Percentiles rank a stretch among this genome's conserved stretches.
Evolutionary conservation across 768 basidiomycete species (phyloP).

Genomic region (Rhodosporidiobolus odoratus): DNA sequence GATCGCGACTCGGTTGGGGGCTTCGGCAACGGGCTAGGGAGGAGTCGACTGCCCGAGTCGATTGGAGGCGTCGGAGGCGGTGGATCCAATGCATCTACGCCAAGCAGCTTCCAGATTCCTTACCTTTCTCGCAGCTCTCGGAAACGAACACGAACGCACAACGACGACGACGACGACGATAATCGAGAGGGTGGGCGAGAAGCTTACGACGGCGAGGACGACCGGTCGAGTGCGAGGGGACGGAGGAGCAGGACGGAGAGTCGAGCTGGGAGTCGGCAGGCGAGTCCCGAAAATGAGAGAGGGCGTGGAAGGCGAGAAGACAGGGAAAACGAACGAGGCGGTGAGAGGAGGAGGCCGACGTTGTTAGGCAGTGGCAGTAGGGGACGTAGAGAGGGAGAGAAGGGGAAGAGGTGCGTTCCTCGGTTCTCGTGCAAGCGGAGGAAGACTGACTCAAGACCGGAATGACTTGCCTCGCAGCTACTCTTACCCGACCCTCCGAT

Average conservation of each 20-base stretch:
- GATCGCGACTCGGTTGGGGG: no score
- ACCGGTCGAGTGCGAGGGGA: background rate
- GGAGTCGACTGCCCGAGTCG: no score
- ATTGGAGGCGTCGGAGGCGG: background rate
- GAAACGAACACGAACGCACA: background rate
- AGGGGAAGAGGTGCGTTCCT: background rate
- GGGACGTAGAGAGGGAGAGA: background rate
- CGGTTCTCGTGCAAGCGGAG: background rate
- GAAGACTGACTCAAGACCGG: background rate
- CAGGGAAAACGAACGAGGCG: background rate
- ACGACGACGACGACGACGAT: background rate
- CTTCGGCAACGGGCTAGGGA: no score
- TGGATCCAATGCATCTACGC: background rate
- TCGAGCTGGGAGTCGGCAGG: background rate
- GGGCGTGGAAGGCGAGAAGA: no score
- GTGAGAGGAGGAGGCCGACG: background rate
- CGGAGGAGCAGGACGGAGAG: background rate
- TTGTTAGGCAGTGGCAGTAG: background rate
- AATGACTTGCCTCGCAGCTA: background rate
- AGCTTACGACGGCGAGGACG: background rate
- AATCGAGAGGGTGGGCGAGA: background rate
- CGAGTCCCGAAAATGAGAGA: background rate
- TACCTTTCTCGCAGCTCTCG: background rate
- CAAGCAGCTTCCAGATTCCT: constrained; percentile 16
- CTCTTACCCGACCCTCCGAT: background rate